Base-by-base conservation (phyloP, 768 basidiomycete genomes). In the Podaxis sp. region DNA sequence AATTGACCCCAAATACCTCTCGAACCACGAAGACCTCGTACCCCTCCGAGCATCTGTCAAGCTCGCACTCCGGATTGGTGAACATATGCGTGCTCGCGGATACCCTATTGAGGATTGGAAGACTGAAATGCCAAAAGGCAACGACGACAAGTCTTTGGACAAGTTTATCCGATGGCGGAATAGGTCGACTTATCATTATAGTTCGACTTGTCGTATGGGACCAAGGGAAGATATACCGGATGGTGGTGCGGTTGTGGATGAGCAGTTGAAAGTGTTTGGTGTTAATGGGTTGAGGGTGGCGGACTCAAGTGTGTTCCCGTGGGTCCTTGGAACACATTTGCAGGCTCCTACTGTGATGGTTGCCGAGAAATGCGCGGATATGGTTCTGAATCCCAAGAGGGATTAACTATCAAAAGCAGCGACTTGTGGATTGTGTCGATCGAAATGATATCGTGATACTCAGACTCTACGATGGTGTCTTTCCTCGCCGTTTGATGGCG, bases 221-320 rank as follows among this genome's bases (percentile, higher is more conserved):
- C 77, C 79, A 11, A 62, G 65, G 13, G 67, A 73, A n/a, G 71
- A 70, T 36, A 7, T 68, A 41, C 56, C 41, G 1, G 73, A 76
- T 36, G 69, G 79, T 33, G 75, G 72, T 24, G 80, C 80, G 7
- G 77, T 80, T 4, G 77, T 79, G 26, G 78, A 79, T 64, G 61
- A 71, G 5, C 64, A 73, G 36, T 67, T 80, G 62, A 71, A 71
- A 55, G 79, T 81, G 22, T 75, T 77, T 66, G 81, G 80, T n/a
- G 63, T 84, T 6, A 66, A 75, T n/a, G 77, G 78, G 0, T 65
- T 84, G 64, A 72, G 80, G 33, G 77, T 82, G 11, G 82, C 80
- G 56, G 82, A 84, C 69, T 80, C 81, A 22, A 81, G 80, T 48
- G 71, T 81, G 2, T 82, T 80, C 66, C 82, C 82, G 11, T 73